Base-by-base conservation (phyloP, 495 filamentous ascomycete genomes). In the Xylaria bambusicola region DNA sequence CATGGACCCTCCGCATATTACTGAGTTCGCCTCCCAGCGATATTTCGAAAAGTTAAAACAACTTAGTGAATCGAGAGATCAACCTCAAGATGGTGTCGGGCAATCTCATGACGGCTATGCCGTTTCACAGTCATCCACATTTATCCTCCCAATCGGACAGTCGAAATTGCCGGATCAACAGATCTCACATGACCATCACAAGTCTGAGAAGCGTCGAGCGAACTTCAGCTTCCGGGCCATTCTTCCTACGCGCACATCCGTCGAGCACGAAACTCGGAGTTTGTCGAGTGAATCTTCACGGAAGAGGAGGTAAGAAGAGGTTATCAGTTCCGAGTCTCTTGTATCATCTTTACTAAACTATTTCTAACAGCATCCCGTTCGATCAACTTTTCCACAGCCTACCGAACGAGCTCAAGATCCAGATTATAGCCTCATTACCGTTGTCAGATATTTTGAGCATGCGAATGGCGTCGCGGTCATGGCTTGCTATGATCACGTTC, bases 11-110 rank as follows among this genome's bases (percentile, higher is more conserved):
- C 67, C 76, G 55, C 82, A 84, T 52, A 71, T 81, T 42, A 82
- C 80, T 45, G 82, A 84, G 61, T 84, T 84, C 73, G 82, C 80
- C 50, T 84, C 82, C 46, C 73, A 76, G 66, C 79, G 78, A 61
- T 84, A 79, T 58, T 74, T 82, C 51, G 72, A 76, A 17, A 84
- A 84, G 66, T 66, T 83, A 50, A 68, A 67, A 29, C 72, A 76
- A 57, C 66, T 71, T 15, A 72, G 63, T 21, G 52, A 71, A 52
- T 69, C 67, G 26, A 65, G 56, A 35, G 58, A 66, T 17, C 73
- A 74, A 40, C 57, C 50, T 38, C 62, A 60, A 13, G 69, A 68
- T 58, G 59, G 58, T 33, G 44, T 60, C 56, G 31, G 47, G 13
- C 53, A 63, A 33, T n/a, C 46, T 8, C 67, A 62, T 23, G 68